Percentiles rank a stretch among this genome's conserved stretches.
Conservation (phyloP, 2,329 filamentous ascomycete species). For the Fusarium kyushuense region DNA sequence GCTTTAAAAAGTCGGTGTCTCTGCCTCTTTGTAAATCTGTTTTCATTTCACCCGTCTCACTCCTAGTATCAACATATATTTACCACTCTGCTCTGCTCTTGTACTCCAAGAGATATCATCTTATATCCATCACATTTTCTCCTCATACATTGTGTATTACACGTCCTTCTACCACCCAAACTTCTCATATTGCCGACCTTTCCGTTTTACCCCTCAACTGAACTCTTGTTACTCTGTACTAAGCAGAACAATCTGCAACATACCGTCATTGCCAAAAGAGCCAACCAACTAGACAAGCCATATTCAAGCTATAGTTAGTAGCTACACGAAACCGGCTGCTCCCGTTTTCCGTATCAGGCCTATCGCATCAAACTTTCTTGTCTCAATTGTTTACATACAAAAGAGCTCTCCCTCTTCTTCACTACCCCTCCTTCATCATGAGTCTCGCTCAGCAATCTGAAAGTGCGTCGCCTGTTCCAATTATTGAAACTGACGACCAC, state of each 20-base stretch:
- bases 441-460: constrained; percentile 36
- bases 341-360: constrained; percentile 26
- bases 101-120: neutral
- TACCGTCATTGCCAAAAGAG: constrained; percentile 35
- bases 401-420: constrained; percentile 11
- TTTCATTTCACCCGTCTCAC: constrained; percentile 3
- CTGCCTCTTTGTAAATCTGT: constrained; percentile 7
- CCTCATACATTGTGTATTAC: constrained; percentile 4
- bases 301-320: neutral
- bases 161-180: constrained; percentile 2
- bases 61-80: neutral
- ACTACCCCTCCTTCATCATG: constrained; percentile 42
- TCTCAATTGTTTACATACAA: neutral
- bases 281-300: constrained; percentile 24
- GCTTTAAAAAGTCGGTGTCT: constrained; percentile 41
- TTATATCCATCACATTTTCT: neutral
- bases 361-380: constrained; percentile 12
- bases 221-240: constrained; percentile 3
- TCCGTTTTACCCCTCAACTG: constrained; percentile 30
- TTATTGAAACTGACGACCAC: constrained; percentile 51
- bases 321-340: constrained; percentile 25
- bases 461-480: constrained; percentile 45
- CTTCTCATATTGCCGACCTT: constrained; percentile 17
- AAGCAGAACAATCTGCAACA: constrained; percentile 19
- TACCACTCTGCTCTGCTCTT: neutral